phyloP scores from a whole-genome alignment of 805 yeast genomes.

The Candida berthetii region DNA sequence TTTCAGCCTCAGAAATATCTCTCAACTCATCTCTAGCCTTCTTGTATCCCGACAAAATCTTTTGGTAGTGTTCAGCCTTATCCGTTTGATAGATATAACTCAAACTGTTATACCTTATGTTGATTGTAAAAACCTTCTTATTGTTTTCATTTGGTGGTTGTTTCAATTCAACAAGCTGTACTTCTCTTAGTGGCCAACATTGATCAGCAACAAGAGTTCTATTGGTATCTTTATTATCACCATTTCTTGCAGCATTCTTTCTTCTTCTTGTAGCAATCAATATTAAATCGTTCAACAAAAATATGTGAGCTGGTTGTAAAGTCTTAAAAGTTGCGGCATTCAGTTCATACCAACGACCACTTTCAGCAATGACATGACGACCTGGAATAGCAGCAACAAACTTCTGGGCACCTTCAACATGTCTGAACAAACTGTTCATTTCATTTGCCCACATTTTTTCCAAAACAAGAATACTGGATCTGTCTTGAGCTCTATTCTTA shows the following conservation, averaged over 20 bases:
- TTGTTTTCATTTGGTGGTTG: slow-evolving; percentile 5
- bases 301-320: slow-evolving; percentile 66
- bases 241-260: slow-evolving; percentile 19
- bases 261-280: slow-evolving; percentile 64
- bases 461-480: slow-evolving; percentile 65
- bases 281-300: slow-evolving; percentile 70
- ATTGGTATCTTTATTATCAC: slow-evolving; percentile 20
- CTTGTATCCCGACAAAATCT: slow-evolving; percentile 47
- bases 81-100: slow-evolving; percentile 59
- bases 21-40: slow-evolving; percentile 57
- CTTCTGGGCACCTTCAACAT: slow-evolving; percentile 89
- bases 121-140: slow-evolving; percentile 31
- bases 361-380: slow-evolving; percentile 72
- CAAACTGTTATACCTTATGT: slow-evolving; percentile 39
- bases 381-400: slow-evolving; percentile 70
- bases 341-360: slow-evolving; percentile 82
- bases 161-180: slow-evolving; percentile 24
- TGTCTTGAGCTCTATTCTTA: slow-evolving; percentile 32
- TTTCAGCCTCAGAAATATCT: slow-evolving; percentile 47
- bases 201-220: slow-evolving; percentile 59
- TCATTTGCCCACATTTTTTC: slow-evolving; percentile 81
- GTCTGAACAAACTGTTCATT: slow-evolving; percentile 61
- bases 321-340: slow-evolving; percentile 84
- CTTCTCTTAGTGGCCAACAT: slow-evolving; percentile 71
- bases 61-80: slow-evolving; percentile 47